Percentiles rank a stretch among this genome's conserved stretches.
These are phyloP conservation scores for Clonostachys chloroleuca DNA, from an alignment of 2,329 filamentous ascomycete species.

Conservation along the genomic window DNA sequence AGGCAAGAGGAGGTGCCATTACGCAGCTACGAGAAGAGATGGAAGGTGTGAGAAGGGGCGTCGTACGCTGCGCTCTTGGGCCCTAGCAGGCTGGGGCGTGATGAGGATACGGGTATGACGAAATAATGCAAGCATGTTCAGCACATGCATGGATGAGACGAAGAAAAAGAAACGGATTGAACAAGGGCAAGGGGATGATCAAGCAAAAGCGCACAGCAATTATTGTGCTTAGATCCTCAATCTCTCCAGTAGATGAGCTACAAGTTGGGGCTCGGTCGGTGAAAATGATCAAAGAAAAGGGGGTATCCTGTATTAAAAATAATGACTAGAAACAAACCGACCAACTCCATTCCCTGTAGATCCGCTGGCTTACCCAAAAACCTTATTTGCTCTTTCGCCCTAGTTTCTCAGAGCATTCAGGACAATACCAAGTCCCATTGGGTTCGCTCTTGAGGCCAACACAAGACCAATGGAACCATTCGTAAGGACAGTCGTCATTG, in stretches of 20 bases:
- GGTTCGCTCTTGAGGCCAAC: slow-evolving; percentile 66
- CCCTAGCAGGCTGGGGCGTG: slow-evolving; percentile 13
- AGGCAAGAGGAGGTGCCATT: slow-evolving; percentile 41
- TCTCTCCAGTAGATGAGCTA: too few species aligned
- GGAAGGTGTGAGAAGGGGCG: slow-evolving; percentile 56
- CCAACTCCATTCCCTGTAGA: too few species aligned
- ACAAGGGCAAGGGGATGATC: too few species aligned
- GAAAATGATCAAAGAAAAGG: too few species aligned
- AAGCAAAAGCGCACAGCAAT: too few species aligned
- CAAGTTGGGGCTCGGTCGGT: too few species aligned
- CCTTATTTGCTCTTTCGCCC: slow-evolving; percentile 1
- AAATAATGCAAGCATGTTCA: background rate
- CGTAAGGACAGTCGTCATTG: slow-evolving; percentile 74
- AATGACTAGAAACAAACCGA: too few species aligned
- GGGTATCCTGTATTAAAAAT: too few species aligned
- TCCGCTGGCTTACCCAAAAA: background rate
- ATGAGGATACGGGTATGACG: background rate
- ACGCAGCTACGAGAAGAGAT: slow-evolving; percentile 51
- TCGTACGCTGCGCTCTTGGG: slow-evolving; percentile 39
- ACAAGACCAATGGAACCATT: slow-evolving; percentile 86
- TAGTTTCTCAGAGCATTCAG: slow-evolving; percentile 49
- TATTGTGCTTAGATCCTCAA: too few species aligned
- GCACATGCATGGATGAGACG: too few species aligned
- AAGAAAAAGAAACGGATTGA: too few species aligned
- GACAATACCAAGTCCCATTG: slow-evolving; percentile 64